A percentile compares a stretch with the other conserved stretches of the same genome.
phyloP scores from a whole-genome alignment of 192 early-diverging fungal species.

The Coemansia sp. region DNA sequence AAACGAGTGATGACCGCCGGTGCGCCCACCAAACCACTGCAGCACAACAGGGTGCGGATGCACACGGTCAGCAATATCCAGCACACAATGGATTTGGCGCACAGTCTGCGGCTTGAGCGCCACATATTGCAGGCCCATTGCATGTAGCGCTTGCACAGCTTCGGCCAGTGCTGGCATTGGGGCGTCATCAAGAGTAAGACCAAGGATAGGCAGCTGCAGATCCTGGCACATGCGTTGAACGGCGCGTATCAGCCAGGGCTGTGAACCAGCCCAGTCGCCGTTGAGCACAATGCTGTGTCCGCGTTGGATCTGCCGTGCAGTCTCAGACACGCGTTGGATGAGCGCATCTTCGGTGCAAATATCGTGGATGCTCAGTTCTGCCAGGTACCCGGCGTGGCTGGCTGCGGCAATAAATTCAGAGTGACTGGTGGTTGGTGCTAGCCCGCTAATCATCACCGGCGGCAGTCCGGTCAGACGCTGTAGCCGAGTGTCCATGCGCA shows the following conservation, averaged over 20 bases:
- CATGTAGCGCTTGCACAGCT: slow-evolving; percentile 63
- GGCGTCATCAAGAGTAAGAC: slow-evolving; percentile 78
- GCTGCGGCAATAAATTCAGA: slow-evolving; percentile 81
- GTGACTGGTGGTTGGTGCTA: slow-evolving; percentile 82
- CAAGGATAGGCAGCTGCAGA: slow-evolving; percentile 83
- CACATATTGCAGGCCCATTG: slow-evolving; percentile 76
- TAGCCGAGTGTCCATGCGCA: slow-evolving; percentile 84
- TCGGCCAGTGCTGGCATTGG: slow-evolving; percentile 49
- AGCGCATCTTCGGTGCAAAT: slow-evolving; percentile 72
- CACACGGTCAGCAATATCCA: slow-evolving; percentile 77
- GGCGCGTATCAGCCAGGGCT: slow-evolving; percentile 78
- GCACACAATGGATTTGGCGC: slow-evolving; percentile 72
- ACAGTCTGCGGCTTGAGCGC: slow-evolving; percentile 81
- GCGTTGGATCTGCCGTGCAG: slow-evolving; percentile 69
- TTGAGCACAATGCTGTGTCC: slow-evolving; percentile 88
- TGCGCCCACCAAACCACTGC: slow-evolving; percentile 96
- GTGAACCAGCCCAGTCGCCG: slow-evolving; percentile 64
- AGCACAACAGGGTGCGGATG: slow-evolving; percentile 78
- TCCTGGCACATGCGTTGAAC: slow-evolving; percentile 72
- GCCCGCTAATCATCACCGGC: slow-evolving; percentile 86
- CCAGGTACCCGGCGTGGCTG: slow-evolving; percentile 85
- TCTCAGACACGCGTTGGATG: slow-evolving; percentile 67
- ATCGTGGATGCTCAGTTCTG: slow-evolving; percentile 87
- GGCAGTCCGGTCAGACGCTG: slow-evolving; percentile 80
- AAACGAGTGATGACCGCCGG: slow-evolving; percentile 89